These are phyloP conservation scores for Physcomitrellopsis africana DNA, from an alignment of 225 moss, liverwort and hornwort species.

Conservation along the genomic window DNA sequence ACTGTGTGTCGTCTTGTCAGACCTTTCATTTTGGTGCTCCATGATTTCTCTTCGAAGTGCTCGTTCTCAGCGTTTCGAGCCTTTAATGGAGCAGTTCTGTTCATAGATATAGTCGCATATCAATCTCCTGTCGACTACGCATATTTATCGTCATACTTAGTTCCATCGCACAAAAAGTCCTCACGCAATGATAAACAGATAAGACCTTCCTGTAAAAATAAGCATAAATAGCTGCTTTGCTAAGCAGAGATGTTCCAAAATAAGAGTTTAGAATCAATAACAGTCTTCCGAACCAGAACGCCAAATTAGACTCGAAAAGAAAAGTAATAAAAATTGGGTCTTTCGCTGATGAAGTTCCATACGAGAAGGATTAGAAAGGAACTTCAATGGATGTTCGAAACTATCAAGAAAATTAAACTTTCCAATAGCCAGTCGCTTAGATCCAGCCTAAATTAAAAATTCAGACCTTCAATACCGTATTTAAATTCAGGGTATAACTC, in stretches of 20 bases:
- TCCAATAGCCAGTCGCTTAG: not conserved
- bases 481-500: not conserved
- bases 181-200: too few relatives aligned
- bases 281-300: too few relatives aligned
- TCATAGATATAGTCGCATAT: not conserved
- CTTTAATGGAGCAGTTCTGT: conserved; percentile 22
- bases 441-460: not conserved
- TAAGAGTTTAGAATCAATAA: too few relatives aligned
- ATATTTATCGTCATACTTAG: not conserved
- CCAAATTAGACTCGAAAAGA: too few relatives aligned
- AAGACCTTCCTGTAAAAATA: too few relatives aligned
- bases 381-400: conserved; percentile 8
- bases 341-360: not conserved
- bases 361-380: not conserved
- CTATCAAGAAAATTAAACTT: not conserved
- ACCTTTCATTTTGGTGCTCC: conserved; percentile 26
- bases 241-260: too few relatives aligned
- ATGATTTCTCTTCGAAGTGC: conserved; percentile 5
- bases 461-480: not conserved
- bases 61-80: conserved; percentile 18
- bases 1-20: not conserved
- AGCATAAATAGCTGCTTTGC: too few relatives aligned
- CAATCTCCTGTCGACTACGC: not conserved
- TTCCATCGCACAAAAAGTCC: too few relatives aligned
- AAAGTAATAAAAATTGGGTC: not conserved